Conservation (phyloP, 1,284 basidiomycete species). For the Moniliella sp. region DNA sequence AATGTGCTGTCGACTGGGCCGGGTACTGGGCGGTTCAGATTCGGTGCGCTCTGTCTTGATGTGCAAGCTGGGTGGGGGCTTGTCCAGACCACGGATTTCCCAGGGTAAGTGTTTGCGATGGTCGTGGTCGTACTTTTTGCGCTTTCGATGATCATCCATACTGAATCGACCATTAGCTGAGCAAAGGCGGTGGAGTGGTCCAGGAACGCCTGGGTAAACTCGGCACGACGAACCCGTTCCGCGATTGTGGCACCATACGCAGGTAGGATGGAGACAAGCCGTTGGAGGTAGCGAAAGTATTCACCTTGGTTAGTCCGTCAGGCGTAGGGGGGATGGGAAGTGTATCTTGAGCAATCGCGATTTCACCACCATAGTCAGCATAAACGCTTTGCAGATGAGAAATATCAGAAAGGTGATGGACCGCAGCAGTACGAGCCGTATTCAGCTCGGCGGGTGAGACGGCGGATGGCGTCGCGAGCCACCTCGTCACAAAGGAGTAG, state of each 20-base stretch:
- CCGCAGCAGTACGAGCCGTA: background rate
- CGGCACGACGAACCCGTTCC: slow-evolving; percentile 68
- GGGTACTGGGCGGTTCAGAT: background rate
- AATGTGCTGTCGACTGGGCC: background rate
- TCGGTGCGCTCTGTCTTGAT: background rate
- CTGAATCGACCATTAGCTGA: slow-evolving; percentile 25
- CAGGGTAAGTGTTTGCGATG: background rate
- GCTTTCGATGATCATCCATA: background rate
- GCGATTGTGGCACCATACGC: slow-evolving; percentile 78
- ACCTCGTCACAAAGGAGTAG: background rate
- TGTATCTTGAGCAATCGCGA: background rate
- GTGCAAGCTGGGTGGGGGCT: background rate
- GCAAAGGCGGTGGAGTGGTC: slow-evolving; percentile 19
- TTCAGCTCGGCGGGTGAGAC: background rate
- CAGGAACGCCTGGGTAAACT: slow-evolving; percentile 41
- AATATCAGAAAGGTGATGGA: background rate
- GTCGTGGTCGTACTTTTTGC: background rate
- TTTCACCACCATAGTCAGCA: background rate
- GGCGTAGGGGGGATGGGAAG: too few relatives aligned
- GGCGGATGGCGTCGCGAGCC: background rate
- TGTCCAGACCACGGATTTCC: background rate
- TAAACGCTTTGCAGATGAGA: background rate
- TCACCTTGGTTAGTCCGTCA: slow-evolving; percentile 37
- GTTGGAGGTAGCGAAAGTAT: slow-evolving; percentile 67
- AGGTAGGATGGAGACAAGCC: slow-evolving; percentile 70